Base-by-base conservation (phyloP, 306 rosid species). In the Rosa lucieae region DNA sequence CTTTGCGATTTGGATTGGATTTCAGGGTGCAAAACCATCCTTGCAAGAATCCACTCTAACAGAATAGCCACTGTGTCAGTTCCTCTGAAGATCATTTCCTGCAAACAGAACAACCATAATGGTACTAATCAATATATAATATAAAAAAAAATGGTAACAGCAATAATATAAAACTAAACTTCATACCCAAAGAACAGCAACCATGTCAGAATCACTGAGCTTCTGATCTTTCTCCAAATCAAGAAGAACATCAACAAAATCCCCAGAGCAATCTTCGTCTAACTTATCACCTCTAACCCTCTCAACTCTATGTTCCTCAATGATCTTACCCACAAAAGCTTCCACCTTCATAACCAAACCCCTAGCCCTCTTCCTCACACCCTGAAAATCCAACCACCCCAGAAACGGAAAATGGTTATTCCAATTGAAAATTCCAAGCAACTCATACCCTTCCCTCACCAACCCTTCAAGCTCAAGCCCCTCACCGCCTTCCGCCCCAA, bases 11-110 rank as follows among this genome's bases (percentile, higher is more conserved):
- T 84, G 40, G 76, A 4, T 75, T 87, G 90, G 32, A 84, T 70
- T 32, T 82, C 83, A 37, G 86, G 90, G 81, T 84, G 85, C 6
- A 82, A 11, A 4, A 87, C 81, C 85, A 87, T 77, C 67, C 83
- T 46, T 0, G 90, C 86, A 39, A 87, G 63, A 42, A 84, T 56
- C 90, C 90, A 87, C 52, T 87, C 90, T 0, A 82, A 21, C 5
- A 87, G 84, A 10, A 84, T 77, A 2, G 90, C 88, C 17, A 82
- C 82, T 1, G 90, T 87, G 49, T 87, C 90, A 8, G 88, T 82
- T 49, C 90, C 90, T 77, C 88, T 47, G 47, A 87, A 87, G 6
- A 87, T 84, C 90, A 87, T 87, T 55, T 87, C 90, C 90, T 87
- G 67, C 18, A 75, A 44, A 2, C 7, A 0, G 55, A 46, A 13